Evolutionary conservation across 148 eudicot genomes (phyloP), one percentile per base, ranked within the genome.

Genomic region (Polygonum aviculare): DNA sequence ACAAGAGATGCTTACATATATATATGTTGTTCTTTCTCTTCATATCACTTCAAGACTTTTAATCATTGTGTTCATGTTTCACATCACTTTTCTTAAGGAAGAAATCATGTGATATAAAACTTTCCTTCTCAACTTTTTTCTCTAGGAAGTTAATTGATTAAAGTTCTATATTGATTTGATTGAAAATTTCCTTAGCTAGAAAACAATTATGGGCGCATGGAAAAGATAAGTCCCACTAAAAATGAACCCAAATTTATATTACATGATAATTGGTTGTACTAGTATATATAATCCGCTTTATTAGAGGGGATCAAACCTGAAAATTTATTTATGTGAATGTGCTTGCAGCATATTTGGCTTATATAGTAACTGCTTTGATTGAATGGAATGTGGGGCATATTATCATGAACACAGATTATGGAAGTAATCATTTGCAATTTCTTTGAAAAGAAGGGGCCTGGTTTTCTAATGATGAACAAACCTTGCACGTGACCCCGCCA

Each of bases 41-140:
- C 16, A 51, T 51, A 51, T 51, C 55, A 51, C n/a, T 12, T 50
- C 47, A 6, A 44, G 16, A 14, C n/a, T 19, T 26, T 63, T 63
- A 63, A 63, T 63, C 69, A 63, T 63, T 31, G 39, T 63, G 69
- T 63, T 63, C 39, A 12, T 44, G 9, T 63, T 63, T 63, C 69
- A 63, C 69, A 57, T 22, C 65, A 57, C 65, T 54, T 54, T 50
- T 50, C 14, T 50, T 50, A 7, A 7, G 8, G 12, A 47, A 47
- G 2, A 6, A 47, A 47, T 47, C 45, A 41, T 7, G 5, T 48
- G 50, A 4, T 50, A 3, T 50, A 12, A 10, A 14, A 3, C 16
- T 50, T 16, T 50, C 16, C n/a, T 16, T 50, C 5, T 50, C n/a
- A 50, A 4, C 16, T 14, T 50, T 14, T 50, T 50, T 50, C n/a